Evolutionary conservation across 305 asterid species (phyloP).

Genomic region (Nicotiana rustica): DNA sequence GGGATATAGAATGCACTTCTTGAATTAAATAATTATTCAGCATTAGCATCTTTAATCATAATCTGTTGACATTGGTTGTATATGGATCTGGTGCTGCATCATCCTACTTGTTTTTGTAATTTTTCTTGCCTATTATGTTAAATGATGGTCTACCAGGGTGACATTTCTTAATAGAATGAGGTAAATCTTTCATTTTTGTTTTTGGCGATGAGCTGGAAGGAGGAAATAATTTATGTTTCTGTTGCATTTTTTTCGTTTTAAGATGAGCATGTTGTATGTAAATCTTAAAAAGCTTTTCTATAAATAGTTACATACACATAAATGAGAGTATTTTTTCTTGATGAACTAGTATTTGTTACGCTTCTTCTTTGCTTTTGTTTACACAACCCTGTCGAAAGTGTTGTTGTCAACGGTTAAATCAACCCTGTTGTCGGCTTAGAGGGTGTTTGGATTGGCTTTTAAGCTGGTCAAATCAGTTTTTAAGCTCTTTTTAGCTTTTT

Average conservation of each 20-base stretch:
- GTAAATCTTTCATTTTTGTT: background rate
- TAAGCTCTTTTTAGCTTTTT: too few relatives aligned
- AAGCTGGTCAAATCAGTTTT: too few relatives aligned
- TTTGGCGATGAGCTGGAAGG: background rate
- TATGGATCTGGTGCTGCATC: background rate
- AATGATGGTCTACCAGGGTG: background rate
- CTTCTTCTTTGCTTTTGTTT: background rate
- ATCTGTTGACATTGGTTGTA: background rate
- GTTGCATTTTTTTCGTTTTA: background rate
- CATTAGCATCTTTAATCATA: conserved; percentile 21
- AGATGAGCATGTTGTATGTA: background rate
- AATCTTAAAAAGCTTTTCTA: background rate
- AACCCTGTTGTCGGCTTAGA: background rate
- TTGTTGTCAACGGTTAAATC: background rate
- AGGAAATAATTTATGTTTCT: background rate
- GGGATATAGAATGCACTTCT: background rate
- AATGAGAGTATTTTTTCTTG: background rate
- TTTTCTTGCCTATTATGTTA: too few relatives aligned
- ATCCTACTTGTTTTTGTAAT: too few relatives aligned
- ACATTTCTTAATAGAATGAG: background rate
- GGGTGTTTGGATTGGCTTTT: too few relatives aligned
- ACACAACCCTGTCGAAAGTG: background rate
- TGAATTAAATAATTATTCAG: background rate
- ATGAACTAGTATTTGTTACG: background rate
- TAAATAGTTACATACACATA: background rate